A percentile compares a stretch with the other conserved stretches of the same genome.
phyloP scores from a whole-genome alignment of 23 red algal species.

The Chondrus crispus region DNA sequence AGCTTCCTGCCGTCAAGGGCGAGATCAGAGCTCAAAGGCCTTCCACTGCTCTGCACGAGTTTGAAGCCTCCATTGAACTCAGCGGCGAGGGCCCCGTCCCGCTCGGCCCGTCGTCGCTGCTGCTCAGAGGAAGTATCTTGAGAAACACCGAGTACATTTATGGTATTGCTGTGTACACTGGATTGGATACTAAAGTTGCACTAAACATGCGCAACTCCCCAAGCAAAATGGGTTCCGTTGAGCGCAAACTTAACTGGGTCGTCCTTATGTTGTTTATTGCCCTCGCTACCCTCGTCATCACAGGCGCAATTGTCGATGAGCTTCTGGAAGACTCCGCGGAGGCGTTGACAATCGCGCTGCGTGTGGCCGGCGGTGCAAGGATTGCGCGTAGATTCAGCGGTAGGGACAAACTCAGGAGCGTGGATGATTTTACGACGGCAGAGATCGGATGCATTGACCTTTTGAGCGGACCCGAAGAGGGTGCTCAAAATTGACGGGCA shows the following conservation, averaged over 20 bases:
- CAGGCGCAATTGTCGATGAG: conserved; percentile 31
- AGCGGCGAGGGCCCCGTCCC: conserved; percentile 25
- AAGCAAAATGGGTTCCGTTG: conserved; percentile 75
- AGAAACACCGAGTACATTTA: conserved; percentile 85
- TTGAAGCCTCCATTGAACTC: conserved; percentile 47
- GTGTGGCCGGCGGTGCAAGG: neutral
- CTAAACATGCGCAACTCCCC: conserved; percentile 86
- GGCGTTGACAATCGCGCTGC: conserved; percentile 16
- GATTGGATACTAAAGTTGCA: conserved; percentile 76
- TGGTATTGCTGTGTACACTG: conserved; percentile 80
- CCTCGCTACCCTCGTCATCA: conserved; percentile 61
- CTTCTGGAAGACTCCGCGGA: conserved; percentile 16
- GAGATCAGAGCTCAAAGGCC: conserved; percentile 48
- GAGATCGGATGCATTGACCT: neutral
- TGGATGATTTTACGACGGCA: conserved; percentile 46
- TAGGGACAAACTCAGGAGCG: neutral
- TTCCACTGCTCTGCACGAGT: conserved; percentile 37
- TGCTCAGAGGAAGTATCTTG: conserved; percentile 78
- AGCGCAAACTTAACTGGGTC: conserved; percentile 83
- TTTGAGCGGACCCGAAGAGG: neutral
- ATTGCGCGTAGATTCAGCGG: conserved; percentile 12
- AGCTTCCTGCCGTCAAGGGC: conserved; percentile 29
- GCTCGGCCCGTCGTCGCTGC: conserved; percentile 63
- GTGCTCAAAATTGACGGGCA: neutral
- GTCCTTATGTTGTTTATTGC: conserved; percentile 77